Evolutionary conservation across 2,329 filamentous ascomycete species (phyloP), one percentile per base, ranked within the genome.

Genomic region (Colletotrichum scovillei): DNA sequence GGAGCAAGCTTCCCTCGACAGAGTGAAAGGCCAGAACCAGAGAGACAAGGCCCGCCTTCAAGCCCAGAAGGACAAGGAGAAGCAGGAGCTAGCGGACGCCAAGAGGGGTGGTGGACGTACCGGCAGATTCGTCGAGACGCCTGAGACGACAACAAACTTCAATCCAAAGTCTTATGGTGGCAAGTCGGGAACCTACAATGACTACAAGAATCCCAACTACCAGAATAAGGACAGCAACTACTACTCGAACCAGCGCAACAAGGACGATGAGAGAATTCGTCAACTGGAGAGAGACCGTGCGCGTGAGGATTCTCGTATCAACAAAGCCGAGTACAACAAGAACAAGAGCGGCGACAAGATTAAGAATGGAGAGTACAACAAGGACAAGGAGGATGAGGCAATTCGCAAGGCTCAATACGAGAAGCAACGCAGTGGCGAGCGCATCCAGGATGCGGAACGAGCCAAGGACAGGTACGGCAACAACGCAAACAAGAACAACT

Each of bases 321-420:
- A 28, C 12, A 11, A 19, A 2, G 53, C 16, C 3, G 42, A 49
- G 24, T 56, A 49, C 35, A 19, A 38, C 3, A 66, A 49, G 22
- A 24, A 24, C 12, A 49, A 9, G 19, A 32, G 30, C n/a, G 53
- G 35, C 53, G 63, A 67, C 2, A 14, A 58, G 12, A 49, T 2
- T 35, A 60, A 22, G 60, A 72, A 1, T 16, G 55, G 6, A 69
- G 38, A 52, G 35, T 26, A n/a, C 24, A 9, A 26, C 26, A 72
- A 49, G 65, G 16, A 19, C 5, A 26, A 56, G 19, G 63, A 59
- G 14, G 30, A 55, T 5, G 14, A 71, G 3, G 3, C 5, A 6
- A 71, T 71, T 2, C 42, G 30, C n/a, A 53, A 67, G 55, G 56
- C 38, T n/a, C 16, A 67, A 14, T 11, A 22, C 14, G 56, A 71